Evolutionary conservation across 306 rosid genomes (phyloP), one percentile per base, ranked within the genome.

Genomic region (Delonix regia): DNA sequence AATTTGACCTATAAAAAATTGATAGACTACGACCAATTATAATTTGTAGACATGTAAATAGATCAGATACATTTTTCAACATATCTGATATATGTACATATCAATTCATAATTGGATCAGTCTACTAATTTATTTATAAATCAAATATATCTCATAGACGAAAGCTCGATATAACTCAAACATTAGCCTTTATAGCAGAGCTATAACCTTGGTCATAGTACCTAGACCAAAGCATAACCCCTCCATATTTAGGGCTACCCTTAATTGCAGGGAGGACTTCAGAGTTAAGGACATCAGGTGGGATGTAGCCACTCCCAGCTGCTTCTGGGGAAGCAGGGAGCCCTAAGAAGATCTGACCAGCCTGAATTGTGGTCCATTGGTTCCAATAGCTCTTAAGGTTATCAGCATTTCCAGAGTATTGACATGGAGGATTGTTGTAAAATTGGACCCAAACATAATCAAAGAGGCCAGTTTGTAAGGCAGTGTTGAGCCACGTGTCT

Each of bases 371-470:
- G 0, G 51, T 81, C 91, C 91, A 80, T 3, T 49, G 33, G 4
- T 55, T 60, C 89, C 87, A 82, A 0, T 77, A 73, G 4, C 2
- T 41, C 69, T 53, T 57, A 0, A 87, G 76, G 9, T 55, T 72
- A 21, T 66, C 49, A 1, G 82, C 33, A 25, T 83, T 71, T 0
- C 67, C 52, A 7, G 76, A 0, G 30, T 28, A 87, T 6, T 79
- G 56, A 24, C 87, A 85, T 0, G 79, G 60, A 61, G 28, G 27
- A 2, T 79, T 66, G 77, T 82, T 49, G 53, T 81, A 87, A 53
- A 79, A 86, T 22, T 83, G 83, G 18, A 85, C 49, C 88, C 84
- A 85, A 64, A 85, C 71, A 0, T 59, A 85, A 19, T 85, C 83
- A 42, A 84, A 84, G 1, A 84, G 61, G n/a, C 87, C 84, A 22